Evolutionary conservation across 331 rosid species (phyloP).

Genomic region (Phaseolus coccineus): DNA sequence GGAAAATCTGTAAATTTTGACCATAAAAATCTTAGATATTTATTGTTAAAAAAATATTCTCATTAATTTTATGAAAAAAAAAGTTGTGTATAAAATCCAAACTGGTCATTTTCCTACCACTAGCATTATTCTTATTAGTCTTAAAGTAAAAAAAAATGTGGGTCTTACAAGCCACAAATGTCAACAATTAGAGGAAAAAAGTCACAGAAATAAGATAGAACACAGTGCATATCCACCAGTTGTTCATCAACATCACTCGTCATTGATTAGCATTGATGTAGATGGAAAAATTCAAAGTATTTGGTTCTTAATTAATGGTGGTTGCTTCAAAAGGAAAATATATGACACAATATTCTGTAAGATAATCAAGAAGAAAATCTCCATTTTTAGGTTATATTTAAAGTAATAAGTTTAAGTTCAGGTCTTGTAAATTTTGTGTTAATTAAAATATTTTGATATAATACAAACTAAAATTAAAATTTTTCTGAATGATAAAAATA

Average conservation of each 20-base stretch:
- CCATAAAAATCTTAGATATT: too few species aligned
- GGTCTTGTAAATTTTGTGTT: too few species aligned
- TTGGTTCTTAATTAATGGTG: background rate
- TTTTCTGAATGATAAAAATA: too few species aligned
- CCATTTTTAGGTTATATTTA: too few species aligned
- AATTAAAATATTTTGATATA: too few species aligned
- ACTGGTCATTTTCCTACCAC: background rate
- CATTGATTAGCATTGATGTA: background rate
- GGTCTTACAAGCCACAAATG: background rate
- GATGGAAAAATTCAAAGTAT: background rate
- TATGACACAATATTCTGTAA: background rate
- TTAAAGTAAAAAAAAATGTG: background rate
- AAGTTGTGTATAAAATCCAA: background rate
- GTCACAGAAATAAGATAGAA: background rate
- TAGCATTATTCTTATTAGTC: background rate
- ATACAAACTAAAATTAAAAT: too few species aligned
- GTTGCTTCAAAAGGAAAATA: background rate
- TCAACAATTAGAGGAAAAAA: background rate
- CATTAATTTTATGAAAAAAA: background rate
- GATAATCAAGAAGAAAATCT: background rate
- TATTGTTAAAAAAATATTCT: background rate
- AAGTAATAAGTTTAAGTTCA: too few species aligned
- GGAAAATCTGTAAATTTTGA: too few species aligned
- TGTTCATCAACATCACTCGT: constrained; percentile 23
- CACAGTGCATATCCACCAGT: constrained; percentile 8